Conservation (phyloP, 2,329 filamentous ascomycete species). For the Corinectria fuckeliana region DNA sequence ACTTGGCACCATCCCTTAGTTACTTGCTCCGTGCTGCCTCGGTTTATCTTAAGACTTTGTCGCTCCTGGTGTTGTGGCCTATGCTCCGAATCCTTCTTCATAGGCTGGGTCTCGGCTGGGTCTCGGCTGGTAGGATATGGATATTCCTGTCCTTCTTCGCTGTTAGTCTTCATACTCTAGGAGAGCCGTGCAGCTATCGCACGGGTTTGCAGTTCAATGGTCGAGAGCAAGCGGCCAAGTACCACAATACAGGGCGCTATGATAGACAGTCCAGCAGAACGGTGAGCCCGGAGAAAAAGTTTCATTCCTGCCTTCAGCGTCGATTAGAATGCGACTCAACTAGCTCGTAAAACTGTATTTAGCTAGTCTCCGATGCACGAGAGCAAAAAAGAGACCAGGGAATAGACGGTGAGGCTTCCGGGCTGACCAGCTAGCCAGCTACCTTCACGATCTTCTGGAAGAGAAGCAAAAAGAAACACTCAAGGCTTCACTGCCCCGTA, state of each 20-base stretch:
- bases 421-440: no score
- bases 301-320: not conserved
- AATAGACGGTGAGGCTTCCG: no score
- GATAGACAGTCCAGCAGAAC: constrained; percentile 7
- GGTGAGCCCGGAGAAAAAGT: constrained; percentile 19
- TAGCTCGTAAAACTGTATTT: no score
- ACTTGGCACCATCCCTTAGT: no score
- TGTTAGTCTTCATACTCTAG: constrained; percentile 80
- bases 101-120: constrained; percentile 74
- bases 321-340: not conserved
- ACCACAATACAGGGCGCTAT: constrained; percentile 15
- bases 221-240: constrained; percentile 23
- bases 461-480: not conserved
- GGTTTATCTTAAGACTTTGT: constrained; percentile 55
- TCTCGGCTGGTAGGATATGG: constrained; percentile 76
- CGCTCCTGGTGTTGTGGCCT: constrained; percentile 65
- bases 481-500: constrained; percentile 27
- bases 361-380: no score
- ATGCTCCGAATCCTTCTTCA: constrained; percentile 75
- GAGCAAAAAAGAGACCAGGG: no score
- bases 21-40: constrained; percentile 9
- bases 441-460: no score
- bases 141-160: constrained; percentile 72
- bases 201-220: constrained; percentile 11
- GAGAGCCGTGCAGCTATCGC: constrained; percentile 70